A percentile compares a stretch with the other conserved stretches of the same genome.
These are phyloP conservation scores for Citrus sp. DNA, from an alignment of 345 rosid species.

Conservation along the genomic window DNA sequence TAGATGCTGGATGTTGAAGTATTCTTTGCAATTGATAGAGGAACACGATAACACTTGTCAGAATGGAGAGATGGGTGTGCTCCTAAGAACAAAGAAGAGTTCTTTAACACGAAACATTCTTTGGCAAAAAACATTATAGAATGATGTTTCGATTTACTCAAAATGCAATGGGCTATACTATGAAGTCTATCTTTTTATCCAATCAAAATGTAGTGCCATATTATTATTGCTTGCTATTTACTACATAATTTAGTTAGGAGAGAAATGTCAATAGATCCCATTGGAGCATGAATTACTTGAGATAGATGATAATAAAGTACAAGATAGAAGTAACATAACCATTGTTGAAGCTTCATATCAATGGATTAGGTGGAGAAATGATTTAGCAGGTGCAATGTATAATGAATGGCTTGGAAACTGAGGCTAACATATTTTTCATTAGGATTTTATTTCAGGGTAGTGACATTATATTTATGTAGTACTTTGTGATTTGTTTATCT, in stretches of 20 bases:
- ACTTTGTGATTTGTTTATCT: too few species aligned
- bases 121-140: too few species aligned
- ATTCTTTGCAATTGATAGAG: background rate
- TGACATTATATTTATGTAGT: background rate
- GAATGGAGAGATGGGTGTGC: background rate
- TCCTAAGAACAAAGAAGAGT: background rate
- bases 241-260: background rate
- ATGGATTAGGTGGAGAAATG: background rate
- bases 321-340: background rate
- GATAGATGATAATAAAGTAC: background rate
- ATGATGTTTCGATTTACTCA: too few species aligned
- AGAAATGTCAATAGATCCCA: background rate
- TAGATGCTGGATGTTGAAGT: background rate
- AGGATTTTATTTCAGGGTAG: background rate
- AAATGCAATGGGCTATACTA: background rate
- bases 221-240: background rate
- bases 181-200: background rate
- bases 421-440: background rate
- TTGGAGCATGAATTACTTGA: background rate
- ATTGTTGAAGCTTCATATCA: background rate
- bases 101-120: background rate
- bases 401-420: background rate
- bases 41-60: background rate
- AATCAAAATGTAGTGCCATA: background rate
- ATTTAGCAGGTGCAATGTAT: background rate